Evolutionary conservation across 75 land plant species (phyloP).

Genomic region (Pinus taeda): DNA sequence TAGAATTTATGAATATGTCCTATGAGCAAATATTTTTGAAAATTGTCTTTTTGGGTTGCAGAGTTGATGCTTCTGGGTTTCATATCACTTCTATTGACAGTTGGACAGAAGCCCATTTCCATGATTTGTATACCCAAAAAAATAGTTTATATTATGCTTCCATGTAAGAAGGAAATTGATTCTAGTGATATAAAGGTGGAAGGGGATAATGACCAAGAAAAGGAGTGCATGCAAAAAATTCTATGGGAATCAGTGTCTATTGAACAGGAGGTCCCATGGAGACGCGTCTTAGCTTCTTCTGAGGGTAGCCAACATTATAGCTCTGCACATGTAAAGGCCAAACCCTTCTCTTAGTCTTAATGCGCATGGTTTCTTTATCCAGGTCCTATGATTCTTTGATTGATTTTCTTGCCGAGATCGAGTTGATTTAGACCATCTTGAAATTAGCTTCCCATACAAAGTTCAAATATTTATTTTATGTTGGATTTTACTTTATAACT

Average conservation of each 20-base stretch:
- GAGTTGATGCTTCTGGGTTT: slow-evolving; percentile 67
- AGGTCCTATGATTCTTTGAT: not conserved
- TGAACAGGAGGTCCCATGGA: not conserved
- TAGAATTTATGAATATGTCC: not conserved
- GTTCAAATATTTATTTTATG: not conserved
- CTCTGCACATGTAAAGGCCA: not conserved
- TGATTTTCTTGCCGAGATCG: not conserved
- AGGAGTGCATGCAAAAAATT: not conserved
- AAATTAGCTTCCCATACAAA: not conserved
- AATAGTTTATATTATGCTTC: slow-evolving; percentile 28
- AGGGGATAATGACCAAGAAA: not conserved
- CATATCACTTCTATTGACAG: slow-evolving; percentile 53
- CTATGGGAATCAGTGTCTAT: slow-evolving; percentile 5
- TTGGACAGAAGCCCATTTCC: slow-evolving; percentile 27
- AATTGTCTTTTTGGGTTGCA: slow-evolving; percentile 6
- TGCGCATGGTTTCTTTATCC: not conserved
- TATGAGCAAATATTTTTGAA: not conserved
- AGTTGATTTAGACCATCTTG: not conserved
- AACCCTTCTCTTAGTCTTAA: not conserved
- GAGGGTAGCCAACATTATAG: not conserved
- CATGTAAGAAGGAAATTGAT: slow-evolving; percentile 19
- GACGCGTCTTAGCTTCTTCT: not conserved
- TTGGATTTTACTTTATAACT: not conserved
- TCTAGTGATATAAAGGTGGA: not conserved
- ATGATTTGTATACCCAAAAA: slow-evolving; percentile 41